Conservation (phyloP, 768 basidiomycete genomes). For the Pisolithus microcarpus region DNA sequence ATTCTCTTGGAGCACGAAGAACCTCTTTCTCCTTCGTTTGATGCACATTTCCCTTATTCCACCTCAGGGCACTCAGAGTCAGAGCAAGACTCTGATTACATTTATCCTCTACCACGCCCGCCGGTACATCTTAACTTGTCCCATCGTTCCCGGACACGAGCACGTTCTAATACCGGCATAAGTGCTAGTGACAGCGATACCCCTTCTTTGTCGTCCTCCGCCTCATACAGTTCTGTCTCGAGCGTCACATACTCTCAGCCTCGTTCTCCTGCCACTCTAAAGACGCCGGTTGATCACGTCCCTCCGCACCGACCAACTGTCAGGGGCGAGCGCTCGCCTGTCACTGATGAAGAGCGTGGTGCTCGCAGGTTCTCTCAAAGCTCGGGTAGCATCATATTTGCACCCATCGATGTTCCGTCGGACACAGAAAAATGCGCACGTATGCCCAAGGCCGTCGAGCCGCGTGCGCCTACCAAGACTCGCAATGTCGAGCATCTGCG, state of each 20-base stretch:
- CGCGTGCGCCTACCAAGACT: constrained; percentile 13
- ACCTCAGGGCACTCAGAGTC: constrained; percentile 26
- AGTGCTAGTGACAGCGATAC: constrained; percentile 36
- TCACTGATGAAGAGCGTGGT: constrained; percentile 12
- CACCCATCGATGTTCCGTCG: constrained; percentile 10
- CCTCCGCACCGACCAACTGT: constrained; percentile 27
- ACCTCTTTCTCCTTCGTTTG: constrained; percentile 21
- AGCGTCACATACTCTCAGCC: constrained; percentile 23
- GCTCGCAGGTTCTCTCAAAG: constrained; percentile 10
- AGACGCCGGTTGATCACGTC: constrained; percentile 27
- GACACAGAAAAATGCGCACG: constrained; percentile 17
- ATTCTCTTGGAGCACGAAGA: constrained; percentile 28
- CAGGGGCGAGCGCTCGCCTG: constrained; percentile 30
- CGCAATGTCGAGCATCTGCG: constrained; percentile 26
- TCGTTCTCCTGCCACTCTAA: constrained; percentile 22
- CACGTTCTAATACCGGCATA: constrained; percentile 22
- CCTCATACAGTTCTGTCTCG: constrained; percentile 31
- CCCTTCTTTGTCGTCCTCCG: constrained; percentile 42
- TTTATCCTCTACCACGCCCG: constrained; percentile 16
- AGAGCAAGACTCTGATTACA: constrained; percentile 30
- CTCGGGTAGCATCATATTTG: constrained; percentile 19
- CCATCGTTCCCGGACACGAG: constrained; percentile 23
- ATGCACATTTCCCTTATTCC: constrained; percentile 10
- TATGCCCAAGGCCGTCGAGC: constrained; percentile 1
- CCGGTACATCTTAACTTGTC: constrained; percentile 28